Percentiles rank a stretch among this genome's conserved stretches.
Conservation (phyloP, 495 filamentous ascomycete genomes). For the Eremomyces bilateralis region DNA sequence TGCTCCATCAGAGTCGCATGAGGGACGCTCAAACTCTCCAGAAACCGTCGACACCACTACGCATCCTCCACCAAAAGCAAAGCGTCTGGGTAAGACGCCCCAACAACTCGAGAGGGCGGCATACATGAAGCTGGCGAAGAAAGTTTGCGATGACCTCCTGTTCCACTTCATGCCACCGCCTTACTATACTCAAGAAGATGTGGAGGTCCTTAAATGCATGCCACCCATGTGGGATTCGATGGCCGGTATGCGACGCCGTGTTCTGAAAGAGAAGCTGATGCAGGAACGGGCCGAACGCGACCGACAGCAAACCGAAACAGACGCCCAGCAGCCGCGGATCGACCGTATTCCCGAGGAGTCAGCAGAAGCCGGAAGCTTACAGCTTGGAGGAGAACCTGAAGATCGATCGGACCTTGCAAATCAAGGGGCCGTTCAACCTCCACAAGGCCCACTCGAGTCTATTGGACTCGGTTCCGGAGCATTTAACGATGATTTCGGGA, state of each 20-base stretch:
- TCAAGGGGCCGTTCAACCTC: conserved; percentile 43
- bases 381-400: conserved; percentile 79
- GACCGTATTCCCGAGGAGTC: conserved; percentile 17
- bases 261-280: conserved; percentile 42
- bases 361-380: conserved; percentile 65
- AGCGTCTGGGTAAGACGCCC: conserved; percentile 17
- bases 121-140: conserved; percentile 4
- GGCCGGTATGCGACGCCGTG: conserved; percentile 53
- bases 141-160: too few relatives aligned
- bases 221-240: conserved; percentile 64
- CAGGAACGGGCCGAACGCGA: conserved; percentile 19
- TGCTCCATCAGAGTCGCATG: too few relatives aligned
- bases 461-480: conserved; percentile 31
- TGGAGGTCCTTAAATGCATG: neutral
- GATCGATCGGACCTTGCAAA: conserved; percentile 31
- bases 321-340: conserved; percentile 1
- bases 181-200: too few relatives aligned
- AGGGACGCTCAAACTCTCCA: too few relatives aligned
- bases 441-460: conserved; percentile 12
- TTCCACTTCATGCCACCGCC: neutral
- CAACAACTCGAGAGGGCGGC: conserved; percentile 19
- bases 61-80: too few relatives aligned
- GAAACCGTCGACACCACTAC: neutral
- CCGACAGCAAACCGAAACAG: neutral
- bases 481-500: conserved; percentile 30